Evolutionary conservation across 441 rosid genomes (phyloP), one percentile per base, ranked within the genome.

Genomic region (Gossypium armourianum): DNA sequence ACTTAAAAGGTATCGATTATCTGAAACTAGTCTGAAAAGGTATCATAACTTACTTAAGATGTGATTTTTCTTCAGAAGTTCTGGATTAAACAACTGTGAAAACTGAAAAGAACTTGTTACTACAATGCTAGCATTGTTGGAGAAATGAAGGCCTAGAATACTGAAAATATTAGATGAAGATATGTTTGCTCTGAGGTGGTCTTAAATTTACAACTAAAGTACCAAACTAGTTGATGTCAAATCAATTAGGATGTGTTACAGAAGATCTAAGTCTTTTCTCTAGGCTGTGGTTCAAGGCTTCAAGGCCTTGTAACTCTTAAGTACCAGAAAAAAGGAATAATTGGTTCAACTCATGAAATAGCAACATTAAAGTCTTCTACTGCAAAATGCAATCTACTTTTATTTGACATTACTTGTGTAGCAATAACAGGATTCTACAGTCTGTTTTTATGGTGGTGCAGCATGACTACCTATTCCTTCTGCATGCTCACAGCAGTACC

Each of bases 61-160:
- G 66, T 32, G 49, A 61, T 15, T 61, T 60, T 62, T 43, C 58
- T 62, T 40, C 53, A 21, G 36, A 64, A 64, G 56, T 64, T n/a
- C 26, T 21, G 56, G 36, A 21, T 64, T 47, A 64, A 61, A 45
- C n/a, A 45, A 45, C 54, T 21, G 1, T 21, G 36, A 6, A 54
- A 54, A 7, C n/a, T 54, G 47, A 17, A 64, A 64, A 23, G 56
- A 47, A 21, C 9, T 12, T 19, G 16, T 40, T 19, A 45, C 29
- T 19, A 4, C 68, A 62, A 19, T 62, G 16, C 53, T 40, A 9
- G 16, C 43, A 4, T 58, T n/a, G 1, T 32, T 61, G 66, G 65
- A 29, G 49, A 61, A 61, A 0, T 29, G n/a, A 61, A 28, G 49
- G 65, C 23, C 9, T 61, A 3, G 65, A 29, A 32, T 29, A 29